Conservation (phyloP, 371 early-diverging fungal genomes). For the Rhizomucor pusillus region DNA sequence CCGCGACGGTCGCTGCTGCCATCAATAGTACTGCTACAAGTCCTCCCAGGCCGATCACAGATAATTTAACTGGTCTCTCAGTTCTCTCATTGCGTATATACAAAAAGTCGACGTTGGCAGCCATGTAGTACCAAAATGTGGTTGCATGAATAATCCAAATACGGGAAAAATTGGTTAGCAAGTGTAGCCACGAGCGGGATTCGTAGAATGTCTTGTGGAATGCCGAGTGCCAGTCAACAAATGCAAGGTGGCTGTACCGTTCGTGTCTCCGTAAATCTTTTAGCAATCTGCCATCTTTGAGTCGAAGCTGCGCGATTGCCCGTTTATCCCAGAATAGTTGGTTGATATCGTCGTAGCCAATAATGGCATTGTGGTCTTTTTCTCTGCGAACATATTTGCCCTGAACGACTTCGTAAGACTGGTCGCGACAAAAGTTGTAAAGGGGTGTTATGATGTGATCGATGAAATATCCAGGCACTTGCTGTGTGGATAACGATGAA, state of each 20-base stretch:
- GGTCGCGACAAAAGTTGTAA: slow-evolving; percentile 74
- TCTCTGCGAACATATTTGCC: slow-evolving; percentile 78
- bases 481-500: not conserved
- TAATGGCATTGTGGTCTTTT: slow-evolving; percentile 75
- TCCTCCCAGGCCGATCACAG: slow-evolving; percentile 73
- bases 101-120: slow-evolving; percentile 69
- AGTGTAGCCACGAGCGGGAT: slow-evolving; percentile 78
- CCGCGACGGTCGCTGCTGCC: slow-evolving; percentile 63
- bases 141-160: slow-evolving; percentile 84
- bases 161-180: slow-evolving; percentile 81
- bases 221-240: slow-evolving; percentile 68
- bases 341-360: slow-evolving; percentile 90
- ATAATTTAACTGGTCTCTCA: slow-evolving; percentile 51
- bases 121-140: slow-evolving; percentile 81
- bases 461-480: slow-evolving; percentile 59
- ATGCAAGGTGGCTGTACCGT: slow-evolving; percentile 56
- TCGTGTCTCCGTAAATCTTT: slow-evolving; percentile 63
- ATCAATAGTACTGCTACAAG: slow-evolving; percentile 67
- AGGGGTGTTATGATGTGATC: slow-evolving; percentile 71
- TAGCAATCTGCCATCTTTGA: slow-evolving; percentile 54
- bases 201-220: slow-evolving; percentile 86
- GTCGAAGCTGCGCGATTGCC: slow-evolving; percentile 56
- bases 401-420: slow-evolving; percentile 70
- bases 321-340: slow-evolving; percentile 83
- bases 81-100: slow-evolving; percentile 29